Evolutionary conservation across 805 yeast species (phyloP).

Genomic region (Yarrowia divulgata): DNA sequence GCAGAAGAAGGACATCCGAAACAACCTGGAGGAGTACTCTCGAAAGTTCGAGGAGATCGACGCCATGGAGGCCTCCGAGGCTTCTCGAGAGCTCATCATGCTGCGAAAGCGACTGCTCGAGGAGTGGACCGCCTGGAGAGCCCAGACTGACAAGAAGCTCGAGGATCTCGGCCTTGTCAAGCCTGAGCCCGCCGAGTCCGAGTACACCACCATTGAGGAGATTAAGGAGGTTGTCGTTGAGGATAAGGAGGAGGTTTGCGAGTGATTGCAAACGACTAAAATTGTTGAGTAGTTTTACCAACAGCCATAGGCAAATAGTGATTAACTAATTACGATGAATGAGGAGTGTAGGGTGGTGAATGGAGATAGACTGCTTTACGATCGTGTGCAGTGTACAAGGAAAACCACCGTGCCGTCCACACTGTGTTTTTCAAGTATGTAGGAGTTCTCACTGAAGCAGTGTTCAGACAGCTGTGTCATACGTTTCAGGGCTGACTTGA

Average conservation of each 20-base stretch:
- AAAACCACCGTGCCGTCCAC: no score
- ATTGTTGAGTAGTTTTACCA: neutral
- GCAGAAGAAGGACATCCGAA: conserved; percentile 87
- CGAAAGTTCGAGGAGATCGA: conserved; percentile 94
- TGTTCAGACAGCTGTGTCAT: no score
- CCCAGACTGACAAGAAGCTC: conserved; percentile 57
- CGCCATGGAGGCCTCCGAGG: conserved; percentile 94
- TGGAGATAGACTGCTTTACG: no score
- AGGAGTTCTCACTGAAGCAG: no score
- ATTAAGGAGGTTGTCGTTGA: conserved; percentile 65
- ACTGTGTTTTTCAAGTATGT: no score
- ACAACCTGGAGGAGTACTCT: conserved; percentile 85
- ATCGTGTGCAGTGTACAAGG: no score
- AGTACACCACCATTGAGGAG: conserved; percentile 71
- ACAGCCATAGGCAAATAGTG: no score
- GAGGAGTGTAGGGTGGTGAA: no score
- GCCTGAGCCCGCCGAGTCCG: conserved; percentile 57
- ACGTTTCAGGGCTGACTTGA: no score
- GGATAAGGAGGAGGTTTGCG: conserved; percentile 54
- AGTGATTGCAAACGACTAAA: neutral
- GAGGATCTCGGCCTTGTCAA: conserved; percentile 55
- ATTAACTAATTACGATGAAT: no score
- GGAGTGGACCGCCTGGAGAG: conserved; percentile 87
- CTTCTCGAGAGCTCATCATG: conserved; percentile 86
- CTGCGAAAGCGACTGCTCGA: conserved; percentile 79